A percentile compares a stretch with the other conserved stretches of the same genome.
Conservation (phyloP, 768 basidiomycete genomes). For the Tulasnella sp. region DNA sequence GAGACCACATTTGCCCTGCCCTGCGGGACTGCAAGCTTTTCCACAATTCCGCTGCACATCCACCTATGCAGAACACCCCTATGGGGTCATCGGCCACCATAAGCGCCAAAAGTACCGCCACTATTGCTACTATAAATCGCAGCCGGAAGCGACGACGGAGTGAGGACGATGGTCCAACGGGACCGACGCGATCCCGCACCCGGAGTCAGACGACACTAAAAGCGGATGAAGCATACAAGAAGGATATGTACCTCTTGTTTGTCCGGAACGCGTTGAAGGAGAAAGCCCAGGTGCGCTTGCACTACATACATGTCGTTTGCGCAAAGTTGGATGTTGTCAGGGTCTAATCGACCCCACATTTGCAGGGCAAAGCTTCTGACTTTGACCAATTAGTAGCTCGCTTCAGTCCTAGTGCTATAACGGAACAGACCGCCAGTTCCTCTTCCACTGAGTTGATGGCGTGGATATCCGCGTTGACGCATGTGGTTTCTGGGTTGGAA, state of each 20-base stretch:
- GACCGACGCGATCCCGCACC: too few relatives aligned
- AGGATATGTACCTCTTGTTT: slow-evolving; percentile 77
- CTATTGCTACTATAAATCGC: too few relatives aligned
- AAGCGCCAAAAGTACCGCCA: too few relatives aligned
- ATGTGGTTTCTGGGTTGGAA: slow-evolving; percentile 85
- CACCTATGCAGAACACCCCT: too few relatives aligned
- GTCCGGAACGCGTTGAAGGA: slow-evolving; percentile 71
- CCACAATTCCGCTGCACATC: too few relatives aligned
- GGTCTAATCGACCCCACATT: not conserved
- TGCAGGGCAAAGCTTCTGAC: slow-evolving; percentile 57
- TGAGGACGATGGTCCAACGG: too few relatives aligned
- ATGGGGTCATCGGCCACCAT: too few relatives aligned
- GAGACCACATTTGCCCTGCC: too few relatives aligned
- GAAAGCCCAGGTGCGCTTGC: slow-evolving; percentile 48
- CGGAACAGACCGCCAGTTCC: slow-evolving; percentile 25
- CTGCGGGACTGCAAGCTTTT: too few relatives aligned
- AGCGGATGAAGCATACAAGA: slow-evolving; percentile 62
- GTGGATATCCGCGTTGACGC: slow-evolving; percentile 80
- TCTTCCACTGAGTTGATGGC: slow-evolving; percentile 50
- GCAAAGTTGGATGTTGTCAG: too few relatives aligned
- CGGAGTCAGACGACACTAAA: not conserved
- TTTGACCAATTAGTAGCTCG: slow-evolving; percentile 87
- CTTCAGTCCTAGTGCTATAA: slow-evolving; percentile 46
- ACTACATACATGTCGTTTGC: not conserved
- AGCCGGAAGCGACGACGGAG: too few relatives aligned